Evolutionary conservation across 768 basidiomycete genomes (phyloP).

Genomic region (Psilocybe cubensis): DNA sequence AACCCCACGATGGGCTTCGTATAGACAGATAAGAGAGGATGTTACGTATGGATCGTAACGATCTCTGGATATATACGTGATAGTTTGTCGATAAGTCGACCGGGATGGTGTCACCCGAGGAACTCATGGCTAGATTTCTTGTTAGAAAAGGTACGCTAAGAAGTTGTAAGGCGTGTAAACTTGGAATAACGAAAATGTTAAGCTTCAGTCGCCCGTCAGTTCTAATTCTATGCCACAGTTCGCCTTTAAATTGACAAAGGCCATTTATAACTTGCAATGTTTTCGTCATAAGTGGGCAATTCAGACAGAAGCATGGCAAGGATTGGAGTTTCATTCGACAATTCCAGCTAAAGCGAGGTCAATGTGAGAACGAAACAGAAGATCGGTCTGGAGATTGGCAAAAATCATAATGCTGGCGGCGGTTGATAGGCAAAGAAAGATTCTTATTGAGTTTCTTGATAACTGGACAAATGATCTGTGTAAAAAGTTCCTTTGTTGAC

Average conservation of each 20-base stretch:
- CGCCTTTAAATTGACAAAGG: not conserved
- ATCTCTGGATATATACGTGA: slow-evolving; percentile 18
- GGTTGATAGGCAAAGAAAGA: slow-evolving; percentile 22
- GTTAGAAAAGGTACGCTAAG: slow-evolving; percentile 17
- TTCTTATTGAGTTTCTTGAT: slow-evolving; percentile 5
- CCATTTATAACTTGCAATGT: not conserved
- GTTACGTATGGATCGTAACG: slow-evolving; percentile 23
- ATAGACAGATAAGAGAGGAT: slow-evolving; percentile 20
- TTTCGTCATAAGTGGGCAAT: not conserved
- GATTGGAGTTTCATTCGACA: not conserved
- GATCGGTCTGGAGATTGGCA: slow-evolving; percentile 22
- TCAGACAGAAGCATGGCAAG: not conserved
- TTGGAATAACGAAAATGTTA: slow-evolving; percentile 4
- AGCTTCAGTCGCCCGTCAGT: slow-evolving; percentile 4
- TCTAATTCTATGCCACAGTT: not conserved
- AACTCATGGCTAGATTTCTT: slow-evolving; percentile 15
- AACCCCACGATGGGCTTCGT: slow-evolving; percentile 10
- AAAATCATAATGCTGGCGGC: slow-evolving; percentile 12
- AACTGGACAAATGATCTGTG: slow-evolving; percentile 9
- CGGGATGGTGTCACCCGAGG: slow-evolving; percentile 23
- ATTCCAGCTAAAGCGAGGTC: slow-evolving; percentile 1
- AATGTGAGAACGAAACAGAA: slow-evolving; percentile 14
- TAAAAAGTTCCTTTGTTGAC: not conserved
- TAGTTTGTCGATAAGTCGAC: slow-evolving; percentile 17
- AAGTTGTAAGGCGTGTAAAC: slow-evolving; percentile 8